Evolutionary conservation across 75 land plant species (phyloP).

Genomic region (Cunninghamia lanceolata): DNA sequence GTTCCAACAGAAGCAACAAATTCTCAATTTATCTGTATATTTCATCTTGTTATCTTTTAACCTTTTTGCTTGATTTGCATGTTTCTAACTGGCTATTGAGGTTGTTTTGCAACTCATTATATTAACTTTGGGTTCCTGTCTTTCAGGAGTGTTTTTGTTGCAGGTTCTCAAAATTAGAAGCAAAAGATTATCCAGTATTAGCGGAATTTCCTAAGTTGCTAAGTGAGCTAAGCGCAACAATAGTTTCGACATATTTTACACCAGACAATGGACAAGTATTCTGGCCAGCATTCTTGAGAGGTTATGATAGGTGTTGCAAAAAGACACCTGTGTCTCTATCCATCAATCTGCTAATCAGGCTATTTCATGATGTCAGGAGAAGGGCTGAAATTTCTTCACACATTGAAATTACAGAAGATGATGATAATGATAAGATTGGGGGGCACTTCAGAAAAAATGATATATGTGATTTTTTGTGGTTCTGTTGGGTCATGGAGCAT

Average conservation of each 20-base stretch:
- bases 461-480: conserved; percentile 38
- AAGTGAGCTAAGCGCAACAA: conserved; percentile 30
- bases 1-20: too few relatives aligned
- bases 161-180: not conserved
- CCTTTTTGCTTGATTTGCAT: not conserved
- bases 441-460: conserved; percentile 30
- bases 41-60: not conserved
- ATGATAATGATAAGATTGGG: conserved; percentile 28
- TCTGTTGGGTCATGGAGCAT: conserved; percentile 49
- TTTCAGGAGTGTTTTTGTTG: conserved; percentile 40
- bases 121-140: not conserved
- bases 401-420: conserved; percentile 34
- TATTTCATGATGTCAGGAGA: conserved; percentile 13
- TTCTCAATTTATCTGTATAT: not conserved
- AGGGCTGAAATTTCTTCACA: conserved; percentile 27
- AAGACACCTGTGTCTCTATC: conserved; percentile 26
- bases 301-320: conserved; percentile 50
- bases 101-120: not conserved
- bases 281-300: conserved; percentile 54
- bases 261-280: conserved; percentile 19
- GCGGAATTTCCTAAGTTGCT: conserved; percentile 23
- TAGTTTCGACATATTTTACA: conserved; percentile 38
- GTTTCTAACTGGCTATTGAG: not conserved
- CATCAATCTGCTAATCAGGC: conserved; percentile 28
- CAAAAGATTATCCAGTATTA: conserved; percentile 18